Percentiles rank a stretch among this genome's conserved stretches.
These are phyloP conservation scores for Peronospora destructor DNA, from an alignment of 352 stramenopile species.

Conservation along the genomic window DNA sequence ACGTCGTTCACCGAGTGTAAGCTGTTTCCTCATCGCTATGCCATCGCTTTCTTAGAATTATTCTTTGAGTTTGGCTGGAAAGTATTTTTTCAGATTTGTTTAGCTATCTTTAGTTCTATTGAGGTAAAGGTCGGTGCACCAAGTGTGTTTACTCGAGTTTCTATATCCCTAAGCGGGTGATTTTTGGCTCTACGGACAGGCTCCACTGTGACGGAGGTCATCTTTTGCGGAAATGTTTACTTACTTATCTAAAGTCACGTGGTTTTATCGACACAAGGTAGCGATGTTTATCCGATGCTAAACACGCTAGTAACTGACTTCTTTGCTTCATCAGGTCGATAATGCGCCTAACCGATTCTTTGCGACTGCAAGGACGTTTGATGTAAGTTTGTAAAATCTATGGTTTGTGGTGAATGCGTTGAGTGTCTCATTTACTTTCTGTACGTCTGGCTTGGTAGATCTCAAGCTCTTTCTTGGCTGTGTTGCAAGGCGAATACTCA, in stretches of 20 bases:
- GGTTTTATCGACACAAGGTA: slow-evolving; percentile 37
- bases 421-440: neutral
- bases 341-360: slow-evolving; percentile 35
- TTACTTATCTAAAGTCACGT: slow-evolving; percentile 29
- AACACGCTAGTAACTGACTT: neutral
- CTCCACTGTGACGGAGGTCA: slow-evolving; percentile 18
- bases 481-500: slow-evolving; percentile 37
- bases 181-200: slow-evolving; percentile 5
- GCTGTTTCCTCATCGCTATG: slow-evolving; percentile 32
- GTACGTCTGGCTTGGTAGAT: slow-evolving; percentile 17
- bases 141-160: neutral
- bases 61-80: slow-evolving; percentile 50
- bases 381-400: slow-evolving; percentile 13
- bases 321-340: slow-evolving; percentile 23
- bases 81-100: slow-evolving; percentile 37
- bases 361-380: slow-evolving; percentile 26
- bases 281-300: neutral
- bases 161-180: neutral
- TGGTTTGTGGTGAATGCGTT: neutral
- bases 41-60: slow-evolving; percentile 37
- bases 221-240: slow-evolving; percentile 26
- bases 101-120: slow-evolving; percentile 34
- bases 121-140: slow-evolving; percentile 19
- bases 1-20: slow-evolving; percentile 48
- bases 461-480: slow-evolving; percentile 34